phyloP scores from a whole-genome alignment of 805 yeast genomes.

The Kodamaea neixiangensis region DNA sequence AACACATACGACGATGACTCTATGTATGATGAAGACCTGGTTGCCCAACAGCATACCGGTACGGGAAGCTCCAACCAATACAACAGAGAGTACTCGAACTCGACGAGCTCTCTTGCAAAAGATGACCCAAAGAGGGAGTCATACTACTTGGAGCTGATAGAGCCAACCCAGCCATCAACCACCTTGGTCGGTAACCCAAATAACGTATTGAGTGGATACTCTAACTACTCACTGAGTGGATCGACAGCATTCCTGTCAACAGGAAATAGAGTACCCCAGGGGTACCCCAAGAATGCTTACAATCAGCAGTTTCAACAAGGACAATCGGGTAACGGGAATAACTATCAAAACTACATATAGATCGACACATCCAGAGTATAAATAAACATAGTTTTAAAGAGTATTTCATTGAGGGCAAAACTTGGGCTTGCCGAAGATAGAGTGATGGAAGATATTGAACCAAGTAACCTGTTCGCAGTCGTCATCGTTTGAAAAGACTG shows the following conservation, averaged over 20 bases:
- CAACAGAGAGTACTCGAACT: not conserved
- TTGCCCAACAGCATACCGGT: conserved; percentile 9
- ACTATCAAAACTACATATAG: conserved; percentile 5
- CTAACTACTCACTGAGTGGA: conserved; percentile 14
- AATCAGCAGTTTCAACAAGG: conserved; percentile 4
- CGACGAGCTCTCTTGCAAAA: conserved; percentile 10
- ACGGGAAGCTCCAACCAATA: not conserved
- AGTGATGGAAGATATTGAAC: conserved; percentile 52
- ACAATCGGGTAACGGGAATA: not conserved
- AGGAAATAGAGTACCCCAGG: conserved; percentile 12
- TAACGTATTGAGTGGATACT: conserved; percentile 27
- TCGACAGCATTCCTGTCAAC: conserved; percentile 6
- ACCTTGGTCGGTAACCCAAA: conserved; percentile 44
- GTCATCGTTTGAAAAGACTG: conserved; percentile 16
- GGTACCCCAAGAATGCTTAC: conserved; percentile 16
- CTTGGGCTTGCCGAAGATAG: conserved; percentile 50
- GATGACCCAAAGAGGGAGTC: conserved; percentile 27
- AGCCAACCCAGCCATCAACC: conserved; percentile 45
- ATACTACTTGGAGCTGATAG: conserved; percentile 28
- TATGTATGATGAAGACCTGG: conserved; percentile 30
- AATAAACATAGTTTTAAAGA: not conserved
- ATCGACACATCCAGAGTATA: not conserved
- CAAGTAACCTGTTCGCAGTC: conserved; percentile 53
- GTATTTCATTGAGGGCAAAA: conserved; percentile 23
- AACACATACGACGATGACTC: conserved; percentile 34